A percentile compares a stretch with the other conserved stretches of the same genome.
Evolutionary conservation across 768 basidiomycete species (phyloP).

Genomic region (Gautieria morchelliformis): DNA sequence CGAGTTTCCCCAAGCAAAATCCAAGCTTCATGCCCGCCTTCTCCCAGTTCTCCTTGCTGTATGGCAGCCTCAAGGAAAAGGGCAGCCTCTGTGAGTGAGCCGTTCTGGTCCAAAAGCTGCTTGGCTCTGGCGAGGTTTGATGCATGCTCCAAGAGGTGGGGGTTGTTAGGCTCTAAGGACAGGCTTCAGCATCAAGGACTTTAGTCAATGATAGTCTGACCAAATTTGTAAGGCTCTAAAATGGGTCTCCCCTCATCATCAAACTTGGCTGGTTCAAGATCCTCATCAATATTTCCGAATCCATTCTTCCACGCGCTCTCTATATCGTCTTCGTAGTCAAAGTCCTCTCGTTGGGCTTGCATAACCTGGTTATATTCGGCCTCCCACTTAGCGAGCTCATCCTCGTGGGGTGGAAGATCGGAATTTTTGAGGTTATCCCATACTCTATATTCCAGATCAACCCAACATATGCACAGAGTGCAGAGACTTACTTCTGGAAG

Average conservation of each 20-base stretch:
- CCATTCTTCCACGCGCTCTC: slow-evolving; percentile 55
- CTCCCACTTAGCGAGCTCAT: slow-evolving; percentile 74
- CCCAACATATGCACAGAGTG: not conserved
- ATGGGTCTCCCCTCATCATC: slow-evolving; percentile 70
- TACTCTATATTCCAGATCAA: slow-evolving; percentile 30
- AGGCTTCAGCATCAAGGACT: not conserved
- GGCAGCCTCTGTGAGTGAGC: slow-evolving; percentile 80
- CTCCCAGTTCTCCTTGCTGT: slow-evolving; percentile 68
- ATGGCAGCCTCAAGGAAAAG: slow-evolving; percentile 88
- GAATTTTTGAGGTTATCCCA: slow-evolving; percentile 57
- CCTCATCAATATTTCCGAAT: slow-evolving; percentile 33
- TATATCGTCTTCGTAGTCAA: slow-evolving; percentile 51
- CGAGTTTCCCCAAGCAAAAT: slow-evolving; percentile 83
- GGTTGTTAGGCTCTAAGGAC: slow-evolving; percentile 57
- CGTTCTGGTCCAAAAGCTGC: slow-evolving; percentile 64
- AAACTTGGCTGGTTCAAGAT: slow-evolving; percentile 34
- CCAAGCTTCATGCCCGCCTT: slow-evolving; percentile 86
- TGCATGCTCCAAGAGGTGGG: slow-evolving; percentile 43
- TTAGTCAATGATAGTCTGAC: slow-evolving; percentile 32
- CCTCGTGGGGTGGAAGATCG: slow-evolving; percentile 43
- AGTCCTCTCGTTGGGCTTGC: slow-evolving; percentile 48
- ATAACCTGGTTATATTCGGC: slow-evolving; percentile 74
- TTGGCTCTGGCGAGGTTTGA: slow-evolving; percentile 64
- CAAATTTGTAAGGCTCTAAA: slow-evolving; percentile 66
- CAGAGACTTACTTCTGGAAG: slow-evolving; percentile 43